phyloP scores from a whole-genome alignment of 2,329 filamentous ascomycete species.

The Botrytis cinerea region DNA sequence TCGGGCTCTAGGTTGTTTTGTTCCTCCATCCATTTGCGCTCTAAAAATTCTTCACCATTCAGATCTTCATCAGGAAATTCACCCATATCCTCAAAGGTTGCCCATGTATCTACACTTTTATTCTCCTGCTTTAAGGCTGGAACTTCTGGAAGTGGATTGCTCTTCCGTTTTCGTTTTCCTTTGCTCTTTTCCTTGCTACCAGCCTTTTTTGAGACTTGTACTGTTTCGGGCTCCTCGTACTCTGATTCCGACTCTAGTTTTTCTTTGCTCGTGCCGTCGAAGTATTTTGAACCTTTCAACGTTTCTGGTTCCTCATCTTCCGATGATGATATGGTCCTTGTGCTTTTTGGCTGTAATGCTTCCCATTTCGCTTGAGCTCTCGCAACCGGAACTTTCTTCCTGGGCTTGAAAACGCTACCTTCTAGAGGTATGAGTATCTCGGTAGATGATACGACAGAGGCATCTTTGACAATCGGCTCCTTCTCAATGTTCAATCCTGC shows the following conservation, averaged over 20 bases:
- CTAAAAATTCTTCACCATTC: conserved; percentile 64
- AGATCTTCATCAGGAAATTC: conserved; percentile 51
- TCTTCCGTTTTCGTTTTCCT: conserved; percentile 2
- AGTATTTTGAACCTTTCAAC: conserved; percentile 1
- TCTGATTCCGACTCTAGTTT: conserved; percentile 25
- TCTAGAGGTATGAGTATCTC: conserved; percentile 17
- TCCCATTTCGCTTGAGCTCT: conserved; percentile 39
- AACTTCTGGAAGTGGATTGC: conserved; percentile 22
- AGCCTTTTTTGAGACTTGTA: background rate
- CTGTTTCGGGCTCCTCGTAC: conserved; percentile 16
- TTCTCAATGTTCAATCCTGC: conserved; percentile 17
- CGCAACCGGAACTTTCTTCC: conserved; percentile 33
- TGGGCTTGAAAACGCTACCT: conserved; percentile 22
- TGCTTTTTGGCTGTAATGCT: conserved; percentile 33
- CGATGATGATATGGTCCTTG: conserved; percentile 8
- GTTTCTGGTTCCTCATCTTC: conserved; percentile 3
- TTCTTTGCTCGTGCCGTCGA: conserved; percentile 29
- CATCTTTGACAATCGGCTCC: conserved; percentile 30
- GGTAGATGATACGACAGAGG: conserved; percentile 27
- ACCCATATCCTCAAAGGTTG: conserved; percentile 60
- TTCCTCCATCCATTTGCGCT: conserved; percentile 73
- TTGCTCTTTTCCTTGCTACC: conserved; percentile 13
- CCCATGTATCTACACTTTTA: conserved; percentile 52
- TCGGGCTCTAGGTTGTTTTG: conserved; percentile 68
- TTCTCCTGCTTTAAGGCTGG: conserved; percentile 53